Evolutionary conservation across 2,329 filamentous ascomycete genomes (phyloP).

Genomic region (Fusarium solani-melongenae): DNA sequence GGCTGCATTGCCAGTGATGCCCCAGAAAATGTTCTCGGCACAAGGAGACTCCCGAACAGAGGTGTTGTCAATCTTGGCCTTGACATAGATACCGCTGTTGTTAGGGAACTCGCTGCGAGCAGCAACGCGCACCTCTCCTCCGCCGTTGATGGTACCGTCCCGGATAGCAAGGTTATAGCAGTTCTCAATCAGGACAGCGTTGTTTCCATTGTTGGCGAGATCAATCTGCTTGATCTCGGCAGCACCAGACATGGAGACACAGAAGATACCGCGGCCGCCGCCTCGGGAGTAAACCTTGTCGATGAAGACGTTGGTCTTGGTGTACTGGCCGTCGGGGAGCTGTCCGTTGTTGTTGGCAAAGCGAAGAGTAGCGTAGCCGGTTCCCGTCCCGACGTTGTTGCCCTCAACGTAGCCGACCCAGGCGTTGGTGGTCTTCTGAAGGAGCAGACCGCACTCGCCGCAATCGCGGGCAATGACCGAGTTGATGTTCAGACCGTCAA

Average conservation of each 20-base stretch:
- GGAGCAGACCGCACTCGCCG: slow-evolving; percentile 66
- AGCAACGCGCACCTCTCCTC: slow-evolving; percentile 64
- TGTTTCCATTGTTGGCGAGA: slow-evolving; percentile 63
- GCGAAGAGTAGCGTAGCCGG: slow-evolving; percentile 66
- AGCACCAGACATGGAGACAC: slow-evolving; percentile 65
- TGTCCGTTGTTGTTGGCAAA: slow-evolving; percentile 68
- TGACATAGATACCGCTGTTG: slow-evolving; percentile 62
- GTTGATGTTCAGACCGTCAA: slow-evolving; percentile 63
- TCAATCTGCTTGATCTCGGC: slow-evolving; percentile 61
- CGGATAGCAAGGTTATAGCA: slow-evolving; percentile 65
- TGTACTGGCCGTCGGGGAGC: slow-evolving; percentile 59
- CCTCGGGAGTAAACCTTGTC: slow-evolving; percentile 65
- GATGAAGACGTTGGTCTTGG: slow-evolving; percentile 62
- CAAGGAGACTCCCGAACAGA: slow-evolving; percentile 65
- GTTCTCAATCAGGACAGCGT: slow-evolving; percentile 68
- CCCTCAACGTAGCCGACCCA: slow-evolving; percentile 65
- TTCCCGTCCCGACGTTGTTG: slow-evolving; percentile 63
- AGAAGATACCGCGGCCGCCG: slow-evolving; percentile 67
- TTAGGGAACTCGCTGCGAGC: slow-evolving; percentile 66
- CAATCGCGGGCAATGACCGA: slow-evolving; percentile 64
- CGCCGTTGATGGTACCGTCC: slow-evolving; percentile 63
- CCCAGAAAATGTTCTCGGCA: slow-evolving; percentile 62
- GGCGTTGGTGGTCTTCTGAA: slow-evolving; percentile 65
- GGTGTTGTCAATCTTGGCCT: slow-evolving; percentile 59
- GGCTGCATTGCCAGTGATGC: slow-evolving; percentile 56